Evolutionary conservation across 805 yeast genomes (phyloP).

Genomic region (Saccharomycopsis fodiens): DNA sequence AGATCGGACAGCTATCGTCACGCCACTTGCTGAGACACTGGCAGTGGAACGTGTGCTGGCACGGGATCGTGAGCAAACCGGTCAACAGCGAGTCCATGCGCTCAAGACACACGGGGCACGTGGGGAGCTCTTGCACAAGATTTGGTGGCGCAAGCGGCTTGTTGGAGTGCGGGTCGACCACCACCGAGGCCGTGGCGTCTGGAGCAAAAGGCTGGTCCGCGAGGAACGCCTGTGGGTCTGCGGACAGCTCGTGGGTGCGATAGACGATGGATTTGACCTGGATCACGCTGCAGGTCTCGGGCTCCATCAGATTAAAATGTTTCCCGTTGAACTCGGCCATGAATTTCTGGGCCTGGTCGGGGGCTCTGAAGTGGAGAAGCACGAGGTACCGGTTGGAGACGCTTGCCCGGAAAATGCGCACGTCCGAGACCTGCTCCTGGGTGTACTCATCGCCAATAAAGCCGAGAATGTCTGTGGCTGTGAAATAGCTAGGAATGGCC

Average conservation of each 20-base stretch:
- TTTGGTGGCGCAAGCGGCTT: slow-evolving; percentile 20
- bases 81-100: slow-evolving; percentile 75
- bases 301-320: slow-evolving; percentile 79
- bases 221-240: slow-evolving; percentile 36
- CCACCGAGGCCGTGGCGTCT: slow-evolving; percentile 20
- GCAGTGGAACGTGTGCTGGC: slow-evolving; percentile 91
- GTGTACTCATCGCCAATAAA: slow-evolving; percentile 62
- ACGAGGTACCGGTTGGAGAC: slow-evolving; percentile 67
- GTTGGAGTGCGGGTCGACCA: slow-evolving; percentile 7
- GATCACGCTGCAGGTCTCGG: slow-evolving; percentile 75
- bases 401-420: slow-evolving; percentile 62
- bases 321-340: slow-evolving; percentile 62
- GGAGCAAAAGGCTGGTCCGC: slow-evolving; percentile 67
- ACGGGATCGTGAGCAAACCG: slow-evolving; percentile 80
- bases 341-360: slow-evolving; percentile 53
- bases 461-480: slow-evolving; percentile 76
- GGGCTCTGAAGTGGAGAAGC: slow-evolving; percentile 60
- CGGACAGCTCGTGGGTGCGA: slow-evolving; percentile 27
- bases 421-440: slow-evolving; percentile 49
- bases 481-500: slow-evolving; percentile 67
- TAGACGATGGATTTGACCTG: slow-evolving; percentile 55
- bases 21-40: slow-evolving; percentile 83
- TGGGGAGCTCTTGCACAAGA: slow-evolving; percentile 56
- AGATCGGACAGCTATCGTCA: slow-evolving; percentile 86
- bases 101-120: slow-evolving; percentile 90